Conservation (phyloP, 2,329 filamentous ascomycete genomes). For the Colletotrichum falcatum region DNA sequence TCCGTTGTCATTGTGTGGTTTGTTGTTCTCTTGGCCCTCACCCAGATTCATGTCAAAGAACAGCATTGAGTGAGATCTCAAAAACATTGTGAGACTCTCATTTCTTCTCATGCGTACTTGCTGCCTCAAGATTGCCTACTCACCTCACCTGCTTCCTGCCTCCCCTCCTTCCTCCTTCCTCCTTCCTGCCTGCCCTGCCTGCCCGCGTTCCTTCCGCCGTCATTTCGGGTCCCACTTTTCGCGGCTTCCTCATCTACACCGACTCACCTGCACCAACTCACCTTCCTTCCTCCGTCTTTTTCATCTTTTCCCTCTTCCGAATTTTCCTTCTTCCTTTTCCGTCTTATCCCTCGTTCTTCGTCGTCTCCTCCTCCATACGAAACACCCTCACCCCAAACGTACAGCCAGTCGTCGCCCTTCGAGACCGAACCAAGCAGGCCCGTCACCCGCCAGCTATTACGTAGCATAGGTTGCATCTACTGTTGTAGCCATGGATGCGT, state of each 20-base stretch:
- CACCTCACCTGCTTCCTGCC: too few species aligned
- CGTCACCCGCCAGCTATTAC: neutral
- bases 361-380: neutral
- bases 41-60: neutral
- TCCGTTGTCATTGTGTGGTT: neutral
- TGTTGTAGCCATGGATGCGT: neutral
- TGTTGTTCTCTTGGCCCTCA: neutral
- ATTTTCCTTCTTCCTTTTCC: neutral
- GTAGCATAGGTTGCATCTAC: too few species aligned
- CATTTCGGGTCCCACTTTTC: neutral
- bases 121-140: too few species aligned
- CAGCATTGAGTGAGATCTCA: neutral
- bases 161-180: neutral
- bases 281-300: neutral
- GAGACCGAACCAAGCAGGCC: neutral
- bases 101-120: neutral
- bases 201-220: neutral
- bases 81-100: neutral
- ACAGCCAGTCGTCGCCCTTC: neutral
- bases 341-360: neutral
- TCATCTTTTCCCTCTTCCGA: too few species aligned
- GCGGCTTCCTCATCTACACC: neutral
- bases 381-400: neutral
- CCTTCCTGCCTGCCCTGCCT: neutral
- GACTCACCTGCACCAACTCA: neutral